Percentiles rank a stretch among this genome's conserved stretches.
phyloP scores from a whole-genome alignment of 2,329 filamentous ascomycete species.

The Hypoxylon rubiginosum region DNA sequence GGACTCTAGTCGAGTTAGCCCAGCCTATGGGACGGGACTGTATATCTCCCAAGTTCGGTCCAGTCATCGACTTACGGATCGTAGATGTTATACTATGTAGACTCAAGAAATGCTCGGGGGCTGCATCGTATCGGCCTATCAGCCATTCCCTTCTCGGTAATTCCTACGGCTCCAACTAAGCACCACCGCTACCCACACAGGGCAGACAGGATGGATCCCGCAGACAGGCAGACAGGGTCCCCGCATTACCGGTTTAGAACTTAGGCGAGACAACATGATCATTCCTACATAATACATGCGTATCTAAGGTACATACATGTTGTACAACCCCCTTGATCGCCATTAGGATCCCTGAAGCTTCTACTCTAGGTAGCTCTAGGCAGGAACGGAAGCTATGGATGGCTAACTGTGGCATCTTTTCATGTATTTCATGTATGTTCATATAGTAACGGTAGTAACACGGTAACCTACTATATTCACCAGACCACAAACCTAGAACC shows the following conservation, averaged over 20 bases:
- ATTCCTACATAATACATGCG: slow-evolving; percentile 5
- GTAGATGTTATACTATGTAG: not conserved
- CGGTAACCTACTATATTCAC: slow-evolving; percentile 12
- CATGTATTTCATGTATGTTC: not conserved
- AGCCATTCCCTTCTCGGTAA: slow-evolving; percentile 34
- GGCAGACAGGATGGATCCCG: slow-evolving; percentile 16
- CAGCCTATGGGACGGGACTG: slow-evolving; percentile 19
- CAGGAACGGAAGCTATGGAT: slow-evolving; percentile 16
- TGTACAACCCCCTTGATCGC: slow-evolving; percentile 23
- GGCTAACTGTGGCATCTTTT: slow-evolving; percentile 13
- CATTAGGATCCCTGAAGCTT: slow-evolving; percentile 24
- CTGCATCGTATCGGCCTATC: slow-evolving; percentile 41
- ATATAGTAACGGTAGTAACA: not conserved
- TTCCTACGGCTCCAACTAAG: slow-evolving; percentile 23
- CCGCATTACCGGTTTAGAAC: slow-evolving; percentile 40
- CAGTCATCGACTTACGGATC: slow-evolving; percentile 5
- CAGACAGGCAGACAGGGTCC: slow-evolving; percentile 23
- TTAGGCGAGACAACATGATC: slow-evolving; percentile 24
- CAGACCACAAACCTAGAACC: slow-evolving; percentile 15
- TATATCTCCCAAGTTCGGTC: slow-evolving; percentile 9
- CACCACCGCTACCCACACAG: slow-evolving; percentile 25
- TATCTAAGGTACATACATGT: slow-evolving; percentile 9
- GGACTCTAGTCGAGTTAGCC: slow-evolving; percentile 33
- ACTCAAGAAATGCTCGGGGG: not conserved
- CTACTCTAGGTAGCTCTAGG: slow-evolving; percentile 22